Evolutionary conservation across 495 filamentous ascomycete genomes (phyloP).

Genomic region (Aspergillus steynii): DNA sequence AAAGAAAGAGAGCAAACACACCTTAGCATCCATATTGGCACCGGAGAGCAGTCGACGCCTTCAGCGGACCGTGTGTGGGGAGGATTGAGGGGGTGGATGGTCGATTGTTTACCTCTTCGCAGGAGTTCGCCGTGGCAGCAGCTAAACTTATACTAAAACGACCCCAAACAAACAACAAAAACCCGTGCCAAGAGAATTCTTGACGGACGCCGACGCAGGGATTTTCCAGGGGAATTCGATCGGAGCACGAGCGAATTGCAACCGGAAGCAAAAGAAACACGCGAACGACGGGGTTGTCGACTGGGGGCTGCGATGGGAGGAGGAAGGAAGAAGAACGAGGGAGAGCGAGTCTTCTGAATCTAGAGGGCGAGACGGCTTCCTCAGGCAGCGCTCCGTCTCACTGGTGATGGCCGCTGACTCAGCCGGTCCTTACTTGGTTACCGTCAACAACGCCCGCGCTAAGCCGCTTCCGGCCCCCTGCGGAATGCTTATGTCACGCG

Average conservation of each 20-base stretch:
- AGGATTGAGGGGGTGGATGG: slow-evolving; percentile 7
- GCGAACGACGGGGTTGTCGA: not conserved
- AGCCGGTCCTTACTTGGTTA: slow-evolving; percentile 24
- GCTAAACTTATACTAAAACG: slow-evolving; percentile 26
- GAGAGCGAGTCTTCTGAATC: slow-evolving; percentile 3
- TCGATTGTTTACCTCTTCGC: slow-evolving; percentile 36
- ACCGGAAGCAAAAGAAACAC: not conserved
- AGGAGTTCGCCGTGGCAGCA: slow-evolving; percentile 17
- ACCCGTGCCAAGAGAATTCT: slow-evolving; percentile 20
- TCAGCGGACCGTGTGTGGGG: slow-evolving; percentile 14
- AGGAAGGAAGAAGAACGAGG: not conserved
- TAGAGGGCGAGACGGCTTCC: too few species aligned
- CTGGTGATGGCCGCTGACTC: not conserved
- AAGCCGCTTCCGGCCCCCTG: slow-evolving; percentile 15
- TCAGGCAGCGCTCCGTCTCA: not conserved
- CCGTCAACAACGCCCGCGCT: slow-evolving; percentile 24
- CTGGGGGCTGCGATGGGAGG: not conserved
- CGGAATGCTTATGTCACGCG: slow-evolving; percentile 23
- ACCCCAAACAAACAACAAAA: slow-evolving; percentile 32
- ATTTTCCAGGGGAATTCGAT: not conserved
- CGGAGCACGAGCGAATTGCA: not conserved
- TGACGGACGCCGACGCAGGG: slow-evolving; percentile 3
- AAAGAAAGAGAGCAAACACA: slow-evolving; percentile 24
- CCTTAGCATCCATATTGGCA: slow-evolving; percentile 46
- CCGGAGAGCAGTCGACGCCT: slow-evolving; percentile 6